Evolutionary conservation across 257 asterid genomes (phyloP).

Genomic region (Anisodus acutangulus): DNA sequence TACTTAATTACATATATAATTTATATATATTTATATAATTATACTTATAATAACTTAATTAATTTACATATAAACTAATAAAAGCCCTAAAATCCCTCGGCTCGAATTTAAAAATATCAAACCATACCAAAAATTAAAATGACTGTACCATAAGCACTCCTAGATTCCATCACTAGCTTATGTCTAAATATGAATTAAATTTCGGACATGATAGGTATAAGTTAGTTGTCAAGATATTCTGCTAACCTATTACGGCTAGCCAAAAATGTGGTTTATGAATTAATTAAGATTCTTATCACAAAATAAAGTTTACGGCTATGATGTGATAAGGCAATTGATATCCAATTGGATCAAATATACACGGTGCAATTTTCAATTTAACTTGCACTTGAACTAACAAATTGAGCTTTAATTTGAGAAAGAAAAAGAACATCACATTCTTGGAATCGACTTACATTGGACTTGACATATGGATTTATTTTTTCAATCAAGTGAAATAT

Average conservation of each 20-base stretch:
- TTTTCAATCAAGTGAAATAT: neutral
- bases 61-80: no score
- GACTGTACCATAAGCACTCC: neutral
- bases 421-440: neutral
- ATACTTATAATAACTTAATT: no score
- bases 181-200: neutral
- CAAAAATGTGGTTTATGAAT: neutral
- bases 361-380: no score
- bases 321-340: no score
- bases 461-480: neutral
- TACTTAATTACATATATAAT: neutral
- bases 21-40: neutral
- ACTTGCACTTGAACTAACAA: neutral
- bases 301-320: neutral
- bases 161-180: neutral
- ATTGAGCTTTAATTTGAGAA: neutral
- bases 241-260: neutral
- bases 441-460: neutral
- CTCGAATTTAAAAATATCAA: no score
- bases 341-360: no score
- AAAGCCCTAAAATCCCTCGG: no score
- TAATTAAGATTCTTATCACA: neutral
- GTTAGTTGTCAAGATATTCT: slow-evolving; percentile 6
- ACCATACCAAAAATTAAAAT: neutral
- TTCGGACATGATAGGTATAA: neutral